Base-by-base conservation (phyloP, 179 eudicot genomes). In the Actinidia chinensis region DNA sequence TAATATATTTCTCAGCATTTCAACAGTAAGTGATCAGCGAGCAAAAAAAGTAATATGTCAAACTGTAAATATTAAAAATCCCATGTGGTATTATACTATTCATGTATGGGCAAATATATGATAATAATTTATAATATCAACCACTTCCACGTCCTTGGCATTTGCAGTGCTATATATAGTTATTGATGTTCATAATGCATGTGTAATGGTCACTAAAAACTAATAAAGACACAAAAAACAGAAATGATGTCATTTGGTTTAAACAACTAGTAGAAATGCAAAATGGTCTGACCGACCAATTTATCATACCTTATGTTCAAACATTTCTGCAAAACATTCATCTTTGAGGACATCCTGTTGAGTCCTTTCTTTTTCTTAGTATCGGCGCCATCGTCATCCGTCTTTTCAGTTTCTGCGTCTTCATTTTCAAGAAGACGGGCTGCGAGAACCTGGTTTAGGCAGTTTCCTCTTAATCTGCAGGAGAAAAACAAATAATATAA, bases 401-500 rank as follows among this genome's bases (percentile, higher is more conserved):
- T 82, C 78, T 78, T 82, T 56, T 83, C 88, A 59, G 84, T 86
- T 77, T 84, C 92, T 54, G 82, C 89, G 75, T 85, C 93, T 74
- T 92, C 93, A 64, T 86, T 78, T 76, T 86, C 93, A 23, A 81
- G 89, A 76, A 92, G 76, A 71, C 81, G 80, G 40, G 78, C 71
- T 20, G 83, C 89, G 68, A 84, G 85, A 54, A 23, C 65, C n/a
- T 84, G 85, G 74, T 86, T 90, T 92, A 2, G 97, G 97, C 76
- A 92, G 86, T 72, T 78, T 92, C 82, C 80, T 88, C 83, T 76
- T 90, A 55, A 88, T 79, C 97, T 92, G 91, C 84, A 82, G 71
- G 60, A 63, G 74, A 73, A 55, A 61, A 76, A 55, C 44, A 2
- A 63, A 43, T 40, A 20, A 4, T 13, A 1, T 2, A n/a, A n/a